Base-by-base conservation (phyloP, 2,329 filamentous ascomycete species). In the Exophiala spinifera region DNA sequence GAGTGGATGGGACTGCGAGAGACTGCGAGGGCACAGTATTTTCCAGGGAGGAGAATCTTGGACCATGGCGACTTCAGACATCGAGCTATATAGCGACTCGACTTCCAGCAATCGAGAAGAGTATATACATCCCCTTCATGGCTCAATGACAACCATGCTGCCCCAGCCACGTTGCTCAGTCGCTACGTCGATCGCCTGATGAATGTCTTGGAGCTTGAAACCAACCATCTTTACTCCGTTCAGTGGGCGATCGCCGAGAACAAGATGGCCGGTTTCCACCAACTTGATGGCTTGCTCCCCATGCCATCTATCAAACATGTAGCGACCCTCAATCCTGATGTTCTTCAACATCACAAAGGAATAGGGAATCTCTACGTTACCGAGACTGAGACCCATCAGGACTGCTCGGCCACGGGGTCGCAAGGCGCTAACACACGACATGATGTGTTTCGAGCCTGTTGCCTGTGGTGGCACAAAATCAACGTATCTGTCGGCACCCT, bases 381-480 rank as follows among this genome's bases (percentile, higher is more conserved):
- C 20, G 20, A 47, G 13, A 11, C 46, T 19, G 17, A 19, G n/a
- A 8, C 49, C 49, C 49, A 52, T 52, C 14, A 52, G 23, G 13
- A 11, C 2, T 7, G 28, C 40, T 11, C 23, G 13, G 3, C 49
- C 49, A 10, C 14, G 13, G 13, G 19, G 14, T 6, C 42, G 20
- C 15, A 52, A 14, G 8, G 49, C 40, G n/a, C 14, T 6, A 4
- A 52, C 4, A 20, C 49, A 52, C 8, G 40, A 33, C 13, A 21
- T 10, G 31, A 52, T 37, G 36, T 52, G 49, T 36, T 31, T 46
- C 4, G 20, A 31, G 20, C 42, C 49, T 10, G 58, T 58, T 2
- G 70, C 69, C 10, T 60, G 63, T 0, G 69, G 65, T 0, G 78
- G 77, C 1, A 73, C 72, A 25, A 79, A 71, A 57, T 81, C 79